Evolutionary conservation across 768 basidiomycete genomes (phyloP).

Genomic region (Thelephora ganbajun): DNA sequence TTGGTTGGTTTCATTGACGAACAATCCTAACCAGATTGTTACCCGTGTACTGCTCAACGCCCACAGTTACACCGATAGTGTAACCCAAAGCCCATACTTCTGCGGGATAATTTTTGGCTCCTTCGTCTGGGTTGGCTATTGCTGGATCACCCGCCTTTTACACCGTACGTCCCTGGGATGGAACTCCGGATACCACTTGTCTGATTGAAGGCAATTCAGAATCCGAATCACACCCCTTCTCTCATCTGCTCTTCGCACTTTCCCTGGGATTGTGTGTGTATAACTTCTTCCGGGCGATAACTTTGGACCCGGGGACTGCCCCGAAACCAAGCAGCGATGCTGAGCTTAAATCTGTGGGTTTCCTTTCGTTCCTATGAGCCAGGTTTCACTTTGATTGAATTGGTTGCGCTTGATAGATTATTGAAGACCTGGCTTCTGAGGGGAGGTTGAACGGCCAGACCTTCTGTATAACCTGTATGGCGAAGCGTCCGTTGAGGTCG

Average conservation of each 20-base stretch:
- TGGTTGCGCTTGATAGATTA: conserved; percentile 33
- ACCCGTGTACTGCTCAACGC: conserved; percentile 79
- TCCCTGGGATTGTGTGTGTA: conserved; percentile 60
- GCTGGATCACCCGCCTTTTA: conserved; percentile 70
- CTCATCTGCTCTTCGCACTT: conserved; percentile 67
- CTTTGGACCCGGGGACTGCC: conserved; percentile 80
- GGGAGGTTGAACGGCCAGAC: conserved; percentile 90
- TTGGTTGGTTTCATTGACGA: not conserved
- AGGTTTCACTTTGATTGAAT: not conserved
- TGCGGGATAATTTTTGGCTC: conserved; percentile 79
- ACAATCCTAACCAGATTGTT: conserved; percentile 38
- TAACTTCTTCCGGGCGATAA: conserved; percentile 86
- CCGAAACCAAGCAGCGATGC: conserved; percentile 70
- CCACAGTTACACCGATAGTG: conserved; percentile 65
- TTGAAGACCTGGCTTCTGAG: conserved; percentile 82
- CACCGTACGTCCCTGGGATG: conserved; percentile 32
- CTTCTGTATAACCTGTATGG: conserved; percentile 95
- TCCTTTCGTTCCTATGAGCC: not conserved
- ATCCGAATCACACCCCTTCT: conserved; percentile 59
- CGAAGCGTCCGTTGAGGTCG: conserved; percentile 80
- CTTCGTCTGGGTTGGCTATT: conserved; percentile 75
- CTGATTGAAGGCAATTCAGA: conserved; percentile 26
- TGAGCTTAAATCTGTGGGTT: conserved; percentile 73
- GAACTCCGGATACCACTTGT: not conserved
- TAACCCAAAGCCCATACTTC: conserved; percentile 85